Evolutionary conservation across 306 rosid species (phyloP), one percentile per base, ranked within the genome.

Genomic region (Prunus mume): DNA sequence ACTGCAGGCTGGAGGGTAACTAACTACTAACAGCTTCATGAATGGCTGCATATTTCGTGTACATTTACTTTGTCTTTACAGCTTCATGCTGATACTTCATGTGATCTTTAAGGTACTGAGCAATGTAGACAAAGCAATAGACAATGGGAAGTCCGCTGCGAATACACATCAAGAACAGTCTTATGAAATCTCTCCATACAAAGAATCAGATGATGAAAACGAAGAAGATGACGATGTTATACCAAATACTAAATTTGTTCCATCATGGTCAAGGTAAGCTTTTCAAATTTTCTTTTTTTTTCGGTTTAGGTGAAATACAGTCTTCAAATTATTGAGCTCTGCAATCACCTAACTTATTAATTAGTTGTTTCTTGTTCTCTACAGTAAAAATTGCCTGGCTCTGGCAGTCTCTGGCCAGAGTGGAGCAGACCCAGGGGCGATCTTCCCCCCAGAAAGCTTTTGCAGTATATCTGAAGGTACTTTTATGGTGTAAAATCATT

Each of bases 261-360:
- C 98, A 76, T 81, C 91, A 52, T 92, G 98, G 98, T 91, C 99
- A 75, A 92, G 97, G 98, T 96, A 85, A 65, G 86, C 73, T 50
- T 77, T 69, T 38, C 43, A 38, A 38, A 0, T 34, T 74, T 10
- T 45, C 30, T 63, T 55, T 57, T 68, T 30, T 32, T 32, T 61
- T n/a, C n/a, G 32, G n/a, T 64, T 27, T 74, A 32, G 34, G n/a
- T 47, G 50, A 43, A 47, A 55, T 47, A 56, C 12, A 30, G 25
- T 30, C 22, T 22, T 57, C 32, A 56, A 56, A 17, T 45, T 66
- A 65, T 34, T 32, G 69, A 80, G 46, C 61, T 46, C 14, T 52
- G 14, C 54, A 27, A n/a, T 65, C 13, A n/a, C 46, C 1, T 41
- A 51, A 75, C 41, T 38, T 22, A 67, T 62, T 77, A 56, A 71